Evolutionary conservation across 1,284 basidiomycete genomes (phyloP).

Genomic region (Fistulina hepatica): DNA sequence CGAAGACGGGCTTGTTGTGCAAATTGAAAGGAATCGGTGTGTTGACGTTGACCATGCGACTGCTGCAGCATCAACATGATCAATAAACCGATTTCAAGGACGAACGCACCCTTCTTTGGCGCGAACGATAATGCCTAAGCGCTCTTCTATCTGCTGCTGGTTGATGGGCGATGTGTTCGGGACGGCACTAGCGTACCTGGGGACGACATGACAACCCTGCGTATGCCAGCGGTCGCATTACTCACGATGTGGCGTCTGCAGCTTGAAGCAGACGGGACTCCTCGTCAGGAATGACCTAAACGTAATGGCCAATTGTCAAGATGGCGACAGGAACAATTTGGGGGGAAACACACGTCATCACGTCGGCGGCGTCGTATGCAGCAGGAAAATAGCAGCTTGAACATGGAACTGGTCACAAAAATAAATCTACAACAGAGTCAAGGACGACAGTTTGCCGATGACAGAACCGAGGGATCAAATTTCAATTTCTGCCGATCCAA

Average conservation of each 20-base stretch:
- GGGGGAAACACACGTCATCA: too few relatives aligned
- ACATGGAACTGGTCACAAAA: too few relatives aligned
- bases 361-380: too few relatives aligned
- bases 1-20: slow-evolving; percentile 35
- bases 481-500: too few relatives aligned
- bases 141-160: slow-evolving; percentile 41
- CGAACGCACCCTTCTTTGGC: slow-evolving; percentile 48
- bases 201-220: neutral
- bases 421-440: too few relatives aligned
- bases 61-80: neutral
- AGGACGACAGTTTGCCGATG: too few relatives aligned
- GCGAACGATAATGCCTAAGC: slow-evolving; percentile 47
- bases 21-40: slow-evolving; percentile 57
- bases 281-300: slow-evolving; percentile 12
- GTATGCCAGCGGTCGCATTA: slow-evolving; percentile 3
- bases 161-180: slow-evolving; percentile 25
- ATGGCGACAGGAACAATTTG: too few relatives aligned
- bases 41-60: slow-evolving; percentile 53
- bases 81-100: slow-evolving; percentile 1
- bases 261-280: slow-evolving; percentile 15
- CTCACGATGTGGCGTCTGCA: slow-evolving; percentile 10
- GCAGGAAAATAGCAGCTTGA: too few relatives aligned
- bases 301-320: too few relatives aligned
- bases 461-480: too few relatives aligned
- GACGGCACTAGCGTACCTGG: neutral